Base-by-base conservation (phyloP, 768 basidiomycete genomes). In the Strobilomyces dryophilus region DNA sequence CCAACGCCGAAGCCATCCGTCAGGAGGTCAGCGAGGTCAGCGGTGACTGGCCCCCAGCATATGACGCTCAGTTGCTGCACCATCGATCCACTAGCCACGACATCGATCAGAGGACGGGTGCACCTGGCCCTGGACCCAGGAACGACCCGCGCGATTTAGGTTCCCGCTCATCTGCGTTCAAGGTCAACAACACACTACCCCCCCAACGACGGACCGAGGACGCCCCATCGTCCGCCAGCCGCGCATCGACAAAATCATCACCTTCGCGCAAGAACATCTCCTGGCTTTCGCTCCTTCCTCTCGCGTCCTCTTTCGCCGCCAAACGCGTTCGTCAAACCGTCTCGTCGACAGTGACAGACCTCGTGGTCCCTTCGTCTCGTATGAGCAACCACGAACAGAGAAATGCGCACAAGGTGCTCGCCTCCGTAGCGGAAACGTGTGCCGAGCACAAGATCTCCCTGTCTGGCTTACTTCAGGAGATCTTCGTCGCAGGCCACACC, bases 401-500 rank as follows among this genome's bases (percentile, higher is more conserved):
- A 15, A 48, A 52, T 9, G 71, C 73, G 0, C 55, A 69, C 4
- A 64, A 59, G 24, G 77, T 87, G 18, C 76, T 89, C 9, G 74
- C 77, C 31, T 82, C 80, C 61, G 84, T 85, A 56, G 75, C 77
- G 0, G 80, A 83, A 21, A 82, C 79, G 0, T 89, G 87, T 59
- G 55, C 66, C 3, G 64, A 76, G 1, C 74, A 83, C 35, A 72
- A 71, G n/a, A 57, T 89, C 5, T 76, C 77, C 0, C 31, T 70
- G 5, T 56, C 67, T 12, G 12, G 52, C 12, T 42, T 68, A n/a
- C 62, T 68, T 21, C 67, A 70, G 45, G 68, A 68, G 46, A 6
- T 21, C 1, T 59, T 42, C 7, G 42, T 68, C 10, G 62, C 45
- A 24, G 58, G 55, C 17, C 67, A 70, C 20, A 66, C 66, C 1